phyloP scores from a whole-genome alignment of 1,284 basidiomycete genomes.

The Psilocybe mexicana region DNA sequence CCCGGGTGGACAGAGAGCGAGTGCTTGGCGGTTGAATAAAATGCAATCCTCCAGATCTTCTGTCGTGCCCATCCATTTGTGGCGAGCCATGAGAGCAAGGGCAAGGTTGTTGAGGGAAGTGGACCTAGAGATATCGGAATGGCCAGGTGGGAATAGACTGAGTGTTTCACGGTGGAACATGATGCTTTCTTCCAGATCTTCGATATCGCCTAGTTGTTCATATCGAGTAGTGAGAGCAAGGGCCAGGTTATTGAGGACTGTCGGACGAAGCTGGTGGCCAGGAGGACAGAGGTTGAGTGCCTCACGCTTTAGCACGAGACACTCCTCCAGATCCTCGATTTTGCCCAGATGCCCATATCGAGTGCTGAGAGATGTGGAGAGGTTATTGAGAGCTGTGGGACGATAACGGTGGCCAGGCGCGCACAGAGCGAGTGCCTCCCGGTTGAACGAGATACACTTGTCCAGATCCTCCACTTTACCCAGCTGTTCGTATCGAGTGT shows the following conservation, averaged over 20 bases:
- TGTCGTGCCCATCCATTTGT: neutral
- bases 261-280: neutral
- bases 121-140: neutral
- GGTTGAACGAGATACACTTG: neutral
- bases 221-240: neutral
- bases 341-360: neutral
- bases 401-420: conserved; percentile 1
- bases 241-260: neutral
- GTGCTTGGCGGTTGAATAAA: no score
- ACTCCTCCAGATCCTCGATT: neutral
- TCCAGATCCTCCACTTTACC: neutral
- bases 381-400: conserved; percentile 1
- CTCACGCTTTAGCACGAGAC: neutral
- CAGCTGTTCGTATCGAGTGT: neutral
- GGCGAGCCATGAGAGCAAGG: neutral
- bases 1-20: no score
- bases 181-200: neutral
- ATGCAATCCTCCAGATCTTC: neutral
- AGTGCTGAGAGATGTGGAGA: neutral
- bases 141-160: neutral
- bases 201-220: neutral
- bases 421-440: neutral
- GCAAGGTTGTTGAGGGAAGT: neutral
- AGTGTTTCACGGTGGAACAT: neutral
- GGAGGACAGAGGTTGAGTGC: neutral